Evolutionary conservation across 768 basidiomycete genomes (phyloP).

Genomic region (Neoboletus brunneissimus): DNA sequence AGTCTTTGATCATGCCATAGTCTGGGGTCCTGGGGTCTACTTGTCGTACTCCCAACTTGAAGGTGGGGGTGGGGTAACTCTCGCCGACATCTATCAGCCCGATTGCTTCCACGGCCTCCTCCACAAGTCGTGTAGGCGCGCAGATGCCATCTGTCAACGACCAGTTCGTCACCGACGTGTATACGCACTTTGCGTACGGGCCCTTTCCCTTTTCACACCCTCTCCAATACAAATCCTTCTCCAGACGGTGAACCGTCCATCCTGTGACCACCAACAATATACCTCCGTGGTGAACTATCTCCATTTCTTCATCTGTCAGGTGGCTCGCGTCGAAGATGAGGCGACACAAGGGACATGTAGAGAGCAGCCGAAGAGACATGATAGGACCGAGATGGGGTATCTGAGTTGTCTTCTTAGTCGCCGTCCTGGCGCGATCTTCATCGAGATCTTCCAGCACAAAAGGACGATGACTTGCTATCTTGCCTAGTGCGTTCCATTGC

Average conservation of each 20-base stretch:
- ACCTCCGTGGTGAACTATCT: no score
- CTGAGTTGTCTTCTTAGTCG: background rate
- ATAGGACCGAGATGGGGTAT: conserved; percentile 5
- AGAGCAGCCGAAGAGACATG: conserved; percentile 1
- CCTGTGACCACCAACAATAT: no score
- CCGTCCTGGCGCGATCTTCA: background rate
- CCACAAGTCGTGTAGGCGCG: no score
- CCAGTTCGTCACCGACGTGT: no score
- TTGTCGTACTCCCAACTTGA: no score
- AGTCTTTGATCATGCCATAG: no score
- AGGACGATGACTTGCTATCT: background rate
- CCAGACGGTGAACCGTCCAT: no score
- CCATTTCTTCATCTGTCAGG: background rate
- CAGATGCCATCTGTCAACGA: no score
- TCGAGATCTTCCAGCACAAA: background rate
- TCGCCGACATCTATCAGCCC: no score
- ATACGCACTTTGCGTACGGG: background rate
- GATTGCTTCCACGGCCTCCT: no score
- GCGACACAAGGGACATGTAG: conserved; percentile 11
- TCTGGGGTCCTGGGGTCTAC: no score
- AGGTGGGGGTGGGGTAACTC: no score
- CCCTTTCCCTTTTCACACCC: background rate
- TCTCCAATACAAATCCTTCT: background rate
- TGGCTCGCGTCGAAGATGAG: conserved; percentile 10
- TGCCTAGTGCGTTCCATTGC: background rate